Conservation (phyloP, 2,329 filamentous ascomycete species). For the Trichoderma afroharzianum region DNA sequence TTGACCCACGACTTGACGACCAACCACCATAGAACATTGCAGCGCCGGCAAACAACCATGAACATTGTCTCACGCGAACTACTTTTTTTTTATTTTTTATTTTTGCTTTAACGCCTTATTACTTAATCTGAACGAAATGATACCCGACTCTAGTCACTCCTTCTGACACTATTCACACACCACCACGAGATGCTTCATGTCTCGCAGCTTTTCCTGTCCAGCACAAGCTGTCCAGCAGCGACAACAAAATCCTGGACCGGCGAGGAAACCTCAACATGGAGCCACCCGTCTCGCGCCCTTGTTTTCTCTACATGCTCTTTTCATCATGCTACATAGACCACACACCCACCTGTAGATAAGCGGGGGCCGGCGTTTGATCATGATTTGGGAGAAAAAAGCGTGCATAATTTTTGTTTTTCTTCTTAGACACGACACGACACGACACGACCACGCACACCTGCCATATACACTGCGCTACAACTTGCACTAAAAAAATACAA, state of each 20-base stretch:
- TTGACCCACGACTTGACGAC: constrained; percentile 33
- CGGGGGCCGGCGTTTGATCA: constrained; percentile 15
- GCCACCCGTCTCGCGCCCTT: neutral
- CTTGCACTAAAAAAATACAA: constrained; percentile 1
- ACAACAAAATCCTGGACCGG: neutral
- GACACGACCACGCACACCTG: constrained; percentile 10
- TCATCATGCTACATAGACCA: constrained; percentile 17
- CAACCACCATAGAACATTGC: constrained; percentile 37
- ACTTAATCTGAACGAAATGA: constrained; percentile 17
- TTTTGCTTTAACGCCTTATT: constrained; percentile 11
- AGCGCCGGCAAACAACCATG: constrained; percentile 14
- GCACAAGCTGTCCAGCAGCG: neutral
- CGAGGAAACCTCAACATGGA: neutral
- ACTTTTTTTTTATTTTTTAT: no score
- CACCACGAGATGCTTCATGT: neutral
- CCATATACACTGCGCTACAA: constrained; percentile 5
- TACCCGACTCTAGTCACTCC: constrained; percentile 19
- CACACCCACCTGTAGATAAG: constrained; percentile 15
- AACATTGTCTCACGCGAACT: constrained; percentile 10
- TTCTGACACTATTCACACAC: neutral
- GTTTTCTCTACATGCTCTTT: constrained; percentile 14
- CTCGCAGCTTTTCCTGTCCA: neutral
- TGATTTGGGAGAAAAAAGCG: constrained; percentile 8
- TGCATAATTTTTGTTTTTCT: constrained; percentile 1
- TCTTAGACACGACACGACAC: constrained; percentile 12